Conservation (phyloP, 768 basidiomycete genomes). For the Panaeolus papilionaceus region DNA sequence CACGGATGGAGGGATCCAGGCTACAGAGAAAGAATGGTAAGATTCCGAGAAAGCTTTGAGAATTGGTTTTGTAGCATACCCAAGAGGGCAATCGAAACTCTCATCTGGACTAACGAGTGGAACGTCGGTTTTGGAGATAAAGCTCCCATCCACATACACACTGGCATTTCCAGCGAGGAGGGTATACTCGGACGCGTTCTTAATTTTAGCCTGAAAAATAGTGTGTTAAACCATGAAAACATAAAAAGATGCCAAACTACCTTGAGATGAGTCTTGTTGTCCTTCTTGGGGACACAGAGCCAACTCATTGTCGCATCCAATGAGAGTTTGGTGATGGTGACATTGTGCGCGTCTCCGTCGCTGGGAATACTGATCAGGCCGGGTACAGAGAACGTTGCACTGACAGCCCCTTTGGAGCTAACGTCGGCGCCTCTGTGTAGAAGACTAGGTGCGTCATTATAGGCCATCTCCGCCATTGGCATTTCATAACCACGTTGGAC, state of each 20-base stretch:
- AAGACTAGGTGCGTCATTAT: slow-evolving; percentile 17
- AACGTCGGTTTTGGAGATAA: slow-evolving; percentile 41
- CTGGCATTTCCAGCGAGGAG: slow-evolving; percentile 41
- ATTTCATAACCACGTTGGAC: too few species aligned
- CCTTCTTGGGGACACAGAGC: slow-evolving; percentile 42
- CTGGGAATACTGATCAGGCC: slow-evolving; percentile 39
- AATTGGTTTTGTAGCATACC: slow-evolving; percentile 31
- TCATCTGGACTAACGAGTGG: slow-evolving; percentile 44
- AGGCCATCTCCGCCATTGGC: slow-evolving; percentile 18
- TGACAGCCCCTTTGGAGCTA: slow-evolving; percentile 36
- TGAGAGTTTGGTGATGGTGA: slow-evolving; percentile 39
- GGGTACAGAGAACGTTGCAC: slow-evolving; percentile 39
- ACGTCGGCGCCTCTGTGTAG: slow-evolving; percentile 21
- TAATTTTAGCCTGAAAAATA: slow-evolving; percentile 40
- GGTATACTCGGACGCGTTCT: slow-evolving; percentile 46
- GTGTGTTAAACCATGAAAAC: background rate
- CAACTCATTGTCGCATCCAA: slow-evolving; percentile 42
- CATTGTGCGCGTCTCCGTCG: slow-evolving; percentile 36
- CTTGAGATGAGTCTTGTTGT: slow-evolving; percentile 39
- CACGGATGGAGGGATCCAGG: slow-evolving; percentile 43
- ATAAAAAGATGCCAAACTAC: slow-evolving; percentile 21
- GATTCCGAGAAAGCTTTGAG: background rate
- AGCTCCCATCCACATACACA: slow-evolving; percentile 49
- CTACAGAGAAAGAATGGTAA: slow-evolving; percentile 25
- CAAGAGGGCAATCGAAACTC: slow-evolving; percentile 46